Conservation (phyloP, 306 rosid genomes). For the Fagus crenata region DNA sequence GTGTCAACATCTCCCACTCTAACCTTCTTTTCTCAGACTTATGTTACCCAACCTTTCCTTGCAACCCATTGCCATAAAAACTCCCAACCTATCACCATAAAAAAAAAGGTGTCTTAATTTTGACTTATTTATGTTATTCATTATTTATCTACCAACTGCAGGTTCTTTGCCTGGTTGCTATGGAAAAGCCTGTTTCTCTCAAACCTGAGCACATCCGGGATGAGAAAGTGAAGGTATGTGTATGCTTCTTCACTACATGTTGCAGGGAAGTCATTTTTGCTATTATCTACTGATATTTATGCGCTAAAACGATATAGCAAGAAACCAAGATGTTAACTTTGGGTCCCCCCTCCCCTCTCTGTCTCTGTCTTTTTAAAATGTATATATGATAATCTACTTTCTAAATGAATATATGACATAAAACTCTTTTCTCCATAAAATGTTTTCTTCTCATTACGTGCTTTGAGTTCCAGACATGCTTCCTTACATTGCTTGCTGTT, state of each 20-base stretch:
- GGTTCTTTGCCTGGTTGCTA: slow-evolving; percentile 92
- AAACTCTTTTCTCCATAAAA: neutral
- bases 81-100: neutral
- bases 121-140: neutral
- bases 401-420: neutral
- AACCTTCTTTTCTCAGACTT: slow-evolving; percentile 17
- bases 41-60: slow-evolving; percentile 6
- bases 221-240: slow-evolving; percentile 98
- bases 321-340: neutral
- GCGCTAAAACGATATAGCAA: slow-evolving; percentile 5
- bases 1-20: neutral
- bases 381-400: neutral
- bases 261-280: neutral
- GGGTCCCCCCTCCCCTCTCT: neutral
- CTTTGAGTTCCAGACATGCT: slow-evolving; percentile 21
- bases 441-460: slow-evolving; percentile 15
- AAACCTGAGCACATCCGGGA: slow-evolving; percentile 94
- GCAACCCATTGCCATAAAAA: neutral
- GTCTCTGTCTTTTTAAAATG: neutral
- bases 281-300: neutral
- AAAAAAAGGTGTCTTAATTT: neutral
- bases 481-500: slow-evolving; percentile 18
- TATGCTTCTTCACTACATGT: slow-evolving; percentile 34
- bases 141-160: slow-evolving; percentile 39
- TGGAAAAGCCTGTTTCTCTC: slow-evolving; percentile 97